phyloP scores from a whole-genome alignment of 257 asterid genomes.

The Capsicum pubescens region DNA sequence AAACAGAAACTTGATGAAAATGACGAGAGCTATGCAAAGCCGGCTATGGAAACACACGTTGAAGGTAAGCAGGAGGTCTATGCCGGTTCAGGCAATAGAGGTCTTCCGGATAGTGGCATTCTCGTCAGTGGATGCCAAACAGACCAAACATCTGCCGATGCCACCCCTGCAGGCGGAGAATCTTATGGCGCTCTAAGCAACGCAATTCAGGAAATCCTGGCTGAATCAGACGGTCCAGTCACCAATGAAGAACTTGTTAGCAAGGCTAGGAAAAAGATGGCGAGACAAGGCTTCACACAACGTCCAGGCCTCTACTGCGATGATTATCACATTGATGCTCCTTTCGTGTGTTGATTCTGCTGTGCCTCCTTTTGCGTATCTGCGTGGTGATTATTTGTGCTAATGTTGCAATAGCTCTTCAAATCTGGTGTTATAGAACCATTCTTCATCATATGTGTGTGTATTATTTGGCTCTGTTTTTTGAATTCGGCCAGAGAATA shows the following conservation, averaged over 20 bases:
- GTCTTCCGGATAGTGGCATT: slow-evolving; percentile 70
- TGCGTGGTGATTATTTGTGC: neutral
- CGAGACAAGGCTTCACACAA: slow-evolving; percentile 88
- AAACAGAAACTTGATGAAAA: slow-evolving; percentile 82
- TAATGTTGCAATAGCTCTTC: neutral
- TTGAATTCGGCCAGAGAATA: neutral
- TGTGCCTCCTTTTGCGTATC: neutral
- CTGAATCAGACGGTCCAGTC: slow-evolving; percentile 64
- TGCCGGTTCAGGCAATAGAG: slow-evolving; percentile 66
- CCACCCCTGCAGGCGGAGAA: slow-evolving; percentile 65
- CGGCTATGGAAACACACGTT: slow-evolving; percentile 71
- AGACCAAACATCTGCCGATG: slow-evolving; percentile 85
- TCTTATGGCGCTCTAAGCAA: slow-evolving; percentile 95
- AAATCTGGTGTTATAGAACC: neutral
- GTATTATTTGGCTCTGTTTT: neutral
- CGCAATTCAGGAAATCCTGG: slow-evolving; percentile 78
- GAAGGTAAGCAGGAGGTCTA: slow-evolving; percentile 71
- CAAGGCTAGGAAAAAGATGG: slow-evolving; percentile 71
- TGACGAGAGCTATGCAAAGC: slow-evolving; percentile 68
- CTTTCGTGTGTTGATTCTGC: slow-evolving; percentile 67
- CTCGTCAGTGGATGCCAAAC: slow-evolving; percentile 95
- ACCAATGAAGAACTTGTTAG: slow-evolving; percentile 73
- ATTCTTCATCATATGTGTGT: neutral
- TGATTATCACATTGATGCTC: slow-evolving; percentile 73
- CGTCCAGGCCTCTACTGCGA: slow-evolving; percentile 90